phyloP scores from a whole-genome alignment of 208 protist genomes.

The Crithidia fasciculata region DNA sequence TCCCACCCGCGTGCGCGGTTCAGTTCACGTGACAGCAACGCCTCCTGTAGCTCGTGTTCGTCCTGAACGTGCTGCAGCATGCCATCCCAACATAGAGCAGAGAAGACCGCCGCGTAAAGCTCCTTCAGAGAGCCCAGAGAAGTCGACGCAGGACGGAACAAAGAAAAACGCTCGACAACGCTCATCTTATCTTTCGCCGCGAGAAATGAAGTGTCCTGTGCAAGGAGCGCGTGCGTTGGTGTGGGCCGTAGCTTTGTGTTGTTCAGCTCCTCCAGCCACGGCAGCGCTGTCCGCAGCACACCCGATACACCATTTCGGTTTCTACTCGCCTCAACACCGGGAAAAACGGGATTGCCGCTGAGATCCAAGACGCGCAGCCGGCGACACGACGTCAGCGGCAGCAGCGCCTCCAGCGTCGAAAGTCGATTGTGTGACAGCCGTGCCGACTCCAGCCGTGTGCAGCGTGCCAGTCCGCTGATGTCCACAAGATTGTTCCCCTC shows the following conservation, averaged over 20 bases:
- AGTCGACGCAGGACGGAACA: not conserved
- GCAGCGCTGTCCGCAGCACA: constrained; percentile 11
- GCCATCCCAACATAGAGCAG: constrained; percentile 31
- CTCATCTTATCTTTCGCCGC: too few species aligned
- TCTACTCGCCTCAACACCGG: not conserved
- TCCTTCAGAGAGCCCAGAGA: not conserved
- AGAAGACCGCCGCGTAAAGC: constrained; percentile 21
- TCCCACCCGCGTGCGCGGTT: constrained; percentile 31
- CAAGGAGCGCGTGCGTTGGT: too few species aligned
- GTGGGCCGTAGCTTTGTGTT: constrained; percentile 12
- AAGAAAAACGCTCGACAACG: not conserved
- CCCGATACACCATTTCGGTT: not conserved
- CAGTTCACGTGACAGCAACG: constrained; percentile 10
- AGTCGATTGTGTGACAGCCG: constrained; percentile 77
- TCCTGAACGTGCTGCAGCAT: constrained; percentile 18
- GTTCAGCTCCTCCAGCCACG: constrained; percentile 48
- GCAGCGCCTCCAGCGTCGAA: constrained; percentile 27
- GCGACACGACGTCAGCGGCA: constrained; percentile 53
- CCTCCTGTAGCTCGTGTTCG: constrained; percentile 18
- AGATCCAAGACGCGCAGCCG: constrained; percentile 54
- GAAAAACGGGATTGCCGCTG: constrained; percentile 63
- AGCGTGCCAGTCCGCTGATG: constrained; percentile 63
- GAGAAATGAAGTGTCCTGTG: too few species aligned
- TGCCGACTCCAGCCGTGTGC: constrained; percentile 58
- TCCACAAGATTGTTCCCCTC: constrained; percentile 72